Evolutionary conservation across 139 green algal genomes (phyloP).

Genomic region (Diplosphaera chodatii): DNA sequence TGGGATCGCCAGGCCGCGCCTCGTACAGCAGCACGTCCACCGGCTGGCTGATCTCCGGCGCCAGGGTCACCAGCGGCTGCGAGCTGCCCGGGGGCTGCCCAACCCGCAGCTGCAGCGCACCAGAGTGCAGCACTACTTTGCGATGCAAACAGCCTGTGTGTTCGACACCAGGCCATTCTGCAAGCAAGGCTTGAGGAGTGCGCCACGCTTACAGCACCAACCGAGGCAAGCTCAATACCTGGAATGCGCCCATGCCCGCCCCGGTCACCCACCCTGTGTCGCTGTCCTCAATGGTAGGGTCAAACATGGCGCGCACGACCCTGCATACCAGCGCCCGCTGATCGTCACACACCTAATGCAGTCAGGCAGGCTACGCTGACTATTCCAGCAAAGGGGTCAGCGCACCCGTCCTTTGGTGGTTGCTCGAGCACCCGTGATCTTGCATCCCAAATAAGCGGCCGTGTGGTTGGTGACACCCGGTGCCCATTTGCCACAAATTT

Average conservation of each 20-base stretch:
- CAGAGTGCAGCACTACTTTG: not conserved
- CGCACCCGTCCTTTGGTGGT: conserved; percentile 14
- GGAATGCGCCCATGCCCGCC: conserved; percentile 27
- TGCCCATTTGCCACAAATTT: conserved; percentile 36
- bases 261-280: conserved; percentile 35
- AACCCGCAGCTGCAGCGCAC: conserved; percentile 22
- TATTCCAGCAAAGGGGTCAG: not conserved
- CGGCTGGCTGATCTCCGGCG: not conserved
- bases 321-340: conserved; percentile 3
- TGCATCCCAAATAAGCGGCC: conserved; percentile 37
- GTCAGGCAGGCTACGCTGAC: not conserved
- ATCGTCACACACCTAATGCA: not conserved
- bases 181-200: no score
- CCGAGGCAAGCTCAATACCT: no score
- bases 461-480: conserved; percentile 33
- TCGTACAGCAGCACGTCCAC: conserved; percentile 32
- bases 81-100: conserved; percentile 28
- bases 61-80: conserved; percentile 30
- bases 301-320: conserved; percentile 10
- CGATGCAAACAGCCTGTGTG: no score
- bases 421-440: not conserved
- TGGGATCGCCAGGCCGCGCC: conserved; percentile 23
- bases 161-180: no score
- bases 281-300: conserved; percentile 24
- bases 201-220: no score